Base-by-base conservation (phyloP, 2,329 filamentous ascomycete genomes). In the Diplocarpon rosae region DNA sequence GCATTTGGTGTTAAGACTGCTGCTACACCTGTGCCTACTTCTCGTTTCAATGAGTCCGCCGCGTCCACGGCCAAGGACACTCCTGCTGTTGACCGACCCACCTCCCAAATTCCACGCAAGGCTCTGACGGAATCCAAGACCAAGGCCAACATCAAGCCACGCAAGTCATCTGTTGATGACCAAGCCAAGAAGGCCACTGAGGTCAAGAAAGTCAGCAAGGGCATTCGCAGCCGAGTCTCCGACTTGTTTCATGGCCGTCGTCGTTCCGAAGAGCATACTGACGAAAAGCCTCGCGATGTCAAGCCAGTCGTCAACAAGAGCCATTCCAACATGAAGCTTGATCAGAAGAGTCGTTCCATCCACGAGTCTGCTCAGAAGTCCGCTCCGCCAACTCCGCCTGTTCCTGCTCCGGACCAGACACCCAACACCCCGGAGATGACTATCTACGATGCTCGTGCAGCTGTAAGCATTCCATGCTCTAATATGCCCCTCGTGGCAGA, bases 231-330 rank as follows among this genome's bases (percentile, higher is more conserved):
- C 28, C 34, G 34, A 31, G 34, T 43, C 7, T 43, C 34, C 27
- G 28, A 37, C 29, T 32, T 43, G 11, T 13, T 43, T 31, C 41
- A 43, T 32, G 41, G 41, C 16, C 41, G 41, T 35, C 28, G 41
- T 17, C 41, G 41, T 24, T 30, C 34, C 15, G 16, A 15, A 10
- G 27, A 43, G 33, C 41, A 24, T 3, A 4, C 39, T 15, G 32
- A 15, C 13, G n/a, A 29, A 13, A 42, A 36, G 14, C 9, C 30
- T 32, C 11, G 11, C 30, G 11, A 3, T 32, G 30, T 12, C 11
- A 12, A 14, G 11, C 30, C 30, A 5, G 3, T 9, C n/a, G n/a
- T 14, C 30, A 12, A 10, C 11, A 32, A 32, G 30, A 12, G 30
- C 30, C 11, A 3, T 9, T 12, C 30, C n/a, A 32, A 14, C 30